Percentiles rank a stretch among this genome's conserved stretches.
phyloP scores from a whole-genome alignment of 164 flowering plant species.

The Magnolia sinica region DNA sequence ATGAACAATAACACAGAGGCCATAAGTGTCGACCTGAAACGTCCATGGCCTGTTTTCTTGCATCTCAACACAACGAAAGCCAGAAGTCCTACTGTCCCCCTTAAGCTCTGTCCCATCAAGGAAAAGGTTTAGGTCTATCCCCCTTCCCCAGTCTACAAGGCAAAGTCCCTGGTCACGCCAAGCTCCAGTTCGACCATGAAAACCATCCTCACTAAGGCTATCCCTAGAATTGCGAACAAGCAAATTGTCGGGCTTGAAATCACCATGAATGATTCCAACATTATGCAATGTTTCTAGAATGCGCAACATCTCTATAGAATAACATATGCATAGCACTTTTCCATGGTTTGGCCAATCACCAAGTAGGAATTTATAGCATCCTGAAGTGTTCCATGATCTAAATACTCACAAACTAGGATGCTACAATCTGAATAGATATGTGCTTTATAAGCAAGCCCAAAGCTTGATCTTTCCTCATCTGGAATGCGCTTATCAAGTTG shows the following conservation, averaged over 20 bases:
- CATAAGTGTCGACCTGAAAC: constrained; percentile 89
- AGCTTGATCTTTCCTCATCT: constrained; percentile 57
- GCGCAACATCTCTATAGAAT: constrained; percentile 84
- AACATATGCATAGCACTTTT: constrained; percentile 82
- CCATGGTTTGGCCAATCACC: constrained; percentile 67
- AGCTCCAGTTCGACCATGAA: constrained; percentile 49
- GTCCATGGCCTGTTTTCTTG: constrained; percentile 82
- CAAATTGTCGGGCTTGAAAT: constrained; percentile 95
- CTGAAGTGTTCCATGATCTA: constrained; percentile 89
- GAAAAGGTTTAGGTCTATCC: constrained; percentile 75
- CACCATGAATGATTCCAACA: constrained; percentile 87
- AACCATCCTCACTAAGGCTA: constrained; percentile 55
- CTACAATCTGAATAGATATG: constrained; percentile 84
- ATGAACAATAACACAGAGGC: constrained; percentile 81
- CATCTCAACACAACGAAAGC: constrained; percentile 88
- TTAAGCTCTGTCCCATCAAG: constrained; percentile 53
- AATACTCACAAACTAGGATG: constrained; percentile 73
- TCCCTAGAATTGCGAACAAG: constrained; percentile 83
- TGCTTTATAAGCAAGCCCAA: constrained; percentile 72
- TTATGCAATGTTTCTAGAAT: constrained; percentile 83
- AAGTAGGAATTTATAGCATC: constrained; percentile 85
- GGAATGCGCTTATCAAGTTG: constrained; percentile 75
- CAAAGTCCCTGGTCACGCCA: constrained; percentile 98
- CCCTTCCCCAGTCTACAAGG: constrained; percentile 98
- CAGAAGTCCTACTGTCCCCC: constrained; percentile 88